Conservation (phyloP, 108 stramenopile species). For the Cylindrotheca fusiformis region DNA sequence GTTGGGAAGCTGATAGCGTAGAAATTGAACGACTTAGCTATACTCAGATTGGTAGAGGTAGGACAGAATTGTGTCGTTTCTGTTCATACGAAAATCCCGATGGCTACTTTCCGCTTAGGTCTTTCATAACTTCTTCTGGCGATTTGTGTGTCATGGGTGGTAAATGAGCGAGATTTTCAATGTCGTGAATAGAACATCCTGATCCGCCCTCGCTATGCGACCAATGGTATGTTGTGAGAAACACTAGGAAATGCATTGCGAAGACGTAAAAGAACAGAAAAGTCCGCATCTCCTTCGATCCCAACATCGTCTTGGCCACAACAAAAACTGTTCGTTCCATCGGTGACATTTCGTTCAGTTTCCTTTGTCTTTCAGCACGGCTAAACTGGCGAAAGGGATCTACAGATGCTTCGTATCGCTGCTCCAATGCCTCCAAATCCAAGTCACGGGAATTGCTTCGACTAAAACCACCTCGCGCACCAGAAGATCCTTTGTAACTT, state of each 20-base stretch:
- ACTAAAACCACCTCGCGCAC: constrained; percentile 12
- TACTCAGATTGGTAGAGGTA: too few relatives aligned
- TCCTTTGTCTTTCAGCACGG: constrained; percentile 77
- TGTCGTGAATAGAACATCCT: constrained; percentile 9
- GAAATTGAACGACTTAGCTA: too few relatives aligned
- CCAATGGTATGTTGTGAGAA: constrained; percentile 86
- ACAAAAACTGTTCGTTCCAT: constrained; percentile 85
- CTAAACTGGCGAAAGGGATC: constrained; percentile 90
- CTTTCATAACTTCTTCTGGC: constrained; percentile 18
- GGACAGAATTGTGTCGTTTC: too few relatives aligned
- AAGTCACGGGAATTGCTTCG: constrained; percentile 60
- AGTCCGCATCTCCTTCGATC: constrained; percentile 85
- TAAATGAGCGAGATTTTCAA: constrained; percentile 41
- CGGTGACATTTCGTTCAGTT: constrained; percentile 85
- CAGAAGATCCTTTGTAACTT: constrained; percentile 35
- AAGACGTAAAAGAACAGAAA: constrained; percentile 80
- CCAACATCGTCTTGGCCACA: constrained; percentile 72
- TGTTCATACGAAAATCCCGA: background rate
- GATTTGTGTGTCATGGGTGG: constrained; percentile 33
- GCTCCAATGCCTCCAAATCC: constrained; percentile 86
- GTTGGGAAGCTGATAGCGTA: too few relatives aligned
- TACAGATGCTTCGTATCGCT: constrained; percentile 85
- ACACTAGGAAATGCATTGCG: constrained; percentile 81
- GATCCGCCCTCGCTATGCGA: constrained; percentile 45
- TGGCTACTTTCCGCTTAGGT: constrained; percentile 7